Evolutionary conservation across 495 filamentous ascomycete genomes (phyloP), one percentile per base, ranked within the genome.

Genomic region (Neurospora sp.): DNA sequence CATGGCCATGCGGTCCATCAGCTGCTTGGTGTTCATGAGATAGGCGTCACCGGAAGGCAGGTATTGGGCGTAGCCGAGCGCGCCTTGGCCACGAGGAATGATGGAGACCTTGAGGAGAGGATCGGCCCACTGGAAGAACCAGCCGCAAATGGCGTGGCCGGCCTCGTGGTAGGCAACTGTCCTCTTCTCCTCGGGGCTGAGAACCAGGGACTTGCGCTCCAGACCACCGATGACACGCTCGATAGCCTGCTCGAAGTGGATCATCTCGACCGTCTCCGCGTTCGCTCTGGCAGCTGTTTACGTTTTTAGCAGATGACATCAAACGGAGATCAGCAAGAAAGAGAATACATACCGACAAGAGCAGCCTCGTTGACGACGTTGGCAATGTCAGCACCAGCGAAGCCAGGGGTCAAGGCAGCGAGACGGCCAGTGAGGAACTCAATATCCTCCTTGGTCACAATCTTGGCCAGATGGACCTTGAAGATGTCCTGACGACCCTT

Each of bases 1-100:
- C 96, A 99, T 99, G 74, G 96, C 96, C 96, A 99, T 99, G 74
- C 96, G 93, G 82, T 99, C 96, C 94, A 98, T 98, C 37, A 99
- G 85, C 84, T 99, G 96, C 81, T 94, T 91, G 75, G 93, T 90
- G 75, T 90, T 97, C 94, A 99, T 92, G 71, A 98, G 88, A 81
- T 98, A 98, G 37, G 92, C 92, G 79, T 99, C 96, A 39, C 91
- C 89, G 3, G 90, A 83, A 3, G 96, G 96, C n/a, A 99, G 87
- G 80, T 97, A 97, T 82, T 99, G 96, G 9, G 96, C 96, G 79
- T 99, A 99, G 23, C 96, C 96, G 35, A 99, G 86, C 27, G 94
- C 93, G 70, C 94, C 96, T 80, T 94, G 91, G 74, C 94, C 95
- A 80, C 96, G 94, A 16, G 96, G 96, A 78, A 99, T 98, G 83